Base-by-base conservation (phyloP, 805 yeast genomes). In the Kuraishia cidri region DNA sequence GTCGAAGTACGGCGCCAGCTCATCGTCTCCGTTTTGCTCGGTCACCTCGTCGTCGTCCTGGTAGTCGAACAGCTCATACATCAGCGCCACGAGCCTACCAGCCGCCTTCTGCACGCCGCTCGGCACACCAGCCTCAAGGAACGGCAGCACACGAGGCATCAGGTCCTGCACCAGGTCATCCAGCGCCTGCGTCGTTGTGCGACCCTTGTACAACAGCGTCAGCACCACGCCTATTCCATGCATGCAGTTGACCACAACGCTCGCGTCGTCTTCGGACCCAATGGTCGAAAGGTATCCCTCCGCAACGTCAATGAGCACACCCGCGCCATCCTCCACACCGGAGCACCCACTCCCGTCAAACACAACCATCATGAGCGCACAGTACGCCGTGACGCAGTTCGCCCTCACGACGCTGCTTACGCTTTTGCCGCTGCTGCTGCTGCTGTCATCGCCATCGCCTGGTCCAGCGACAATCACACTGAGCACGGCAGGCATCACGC, bases 41-140 rank as follows among this genome's bases (percentile, higher is more conserved):
- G 61, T 69, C 3, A 52, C 62, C 2, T 53, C 60, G 3, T 54
- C 62, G 10, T 47, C 48, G 8, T 53, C 61, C n/a, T 54, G 60
- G 38, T 72, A 75, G 20, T 54, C 57, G 44, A 59, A 69, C 10
- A 66, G 41, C 45, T 79, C 85, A 44, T 69, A 73, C 41, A 68
- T 59, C 24, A 78, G 53, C 1, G 75, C 85, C 30, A 73, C 54
- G 10, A 73, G 56, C 39, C 75, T 62, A 4, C 74, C 76, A 1
- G 73, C 70, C 1, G 82, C 72, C 32, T 69, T 66, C 16, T 69
- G 56, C 7, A 76, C 55, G n/a, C 66, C 73, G 14, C 62, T 48
- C 24, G 58, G 56, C 29, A 24, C 35, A 22, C 55, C 66, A 29
- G 59, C 54, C 34, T 66, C 67, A 13, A 72, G 46, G 24, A 68